A percentile compares a stretch with the other conserved stretches of the same genome.
Conservation (phyloP, 1,284 basidiomycete genomes). For the Agroathelia rolfsii region DNA sequence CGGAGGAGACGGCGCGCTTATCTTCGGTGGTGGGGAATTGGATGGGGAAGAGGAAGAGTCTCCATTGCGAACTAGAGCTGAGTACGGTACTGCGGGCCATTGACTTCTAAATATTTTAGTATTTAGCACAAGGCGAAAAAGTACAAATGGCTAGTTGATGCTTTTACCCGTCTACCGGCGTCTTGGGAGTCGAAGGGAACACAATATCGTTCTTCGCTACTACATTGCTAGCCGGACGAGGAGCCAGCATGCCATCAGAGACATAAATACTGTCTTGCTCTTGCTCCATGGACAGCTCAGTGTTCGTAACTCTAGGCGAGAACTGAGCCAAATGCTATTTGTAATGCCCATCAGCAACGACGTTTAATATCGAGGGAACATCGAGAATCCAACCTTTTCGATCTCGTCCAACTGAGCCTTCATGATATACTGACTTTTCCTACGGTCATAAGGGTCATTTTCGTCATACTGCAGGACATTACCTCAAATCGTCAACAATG, state of each 20-base stretch:
- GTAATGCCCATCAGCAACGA: slow-evolving; percentile 5
- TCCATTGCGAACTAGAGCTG: slow-evolving; percentile 22
- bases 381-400: slow-evolving; percentile 41
- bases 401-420: slow-evolving; percentile 65
- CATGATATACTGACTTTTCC: slow-evolving; percentile 62
- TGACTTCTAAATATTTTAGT: slow-evolving; percentile 4
- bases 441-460: slow-evolving; percentile 57
- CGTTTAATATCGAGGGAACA: slow-evolving; percentile 1
- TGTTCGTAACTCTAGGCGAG: slow-evolving; percentile 50
- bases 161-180: slow-evolving; percentile 2
- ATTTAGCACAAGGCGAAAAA: background rate
- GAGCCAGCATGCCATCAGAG: too few species aligned
- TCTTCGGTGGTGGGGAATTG: too few species aligned
- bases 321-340: slow-evolving; percentile 60
- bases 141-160: slow-evolving; percentile 2
- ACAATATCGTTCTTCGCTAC: slow-evolving; percentile 23
- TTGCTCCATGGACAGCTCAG: slow-evolving; percentile 35
- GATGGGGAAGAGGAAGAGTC: slow-evolving; percentile 7
- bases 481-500: slow-evolving; percentile 5
- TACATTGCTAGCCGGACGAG: too few species aligned
- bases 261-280: slow-evolving; percentile 5
- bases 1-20: slow-evolving; percentile 42
- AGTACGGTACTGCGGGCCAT: slow-evolving; percentile 44
- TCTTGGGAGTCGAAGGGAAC: slow-evolving; percentile 26
- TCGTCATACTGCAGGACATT: slow-evolving; percentile 41